Base-by-base conservation (phyloP, 2,329 filamentous ascomycete species). In the Chaetomium sp. region DNA sequence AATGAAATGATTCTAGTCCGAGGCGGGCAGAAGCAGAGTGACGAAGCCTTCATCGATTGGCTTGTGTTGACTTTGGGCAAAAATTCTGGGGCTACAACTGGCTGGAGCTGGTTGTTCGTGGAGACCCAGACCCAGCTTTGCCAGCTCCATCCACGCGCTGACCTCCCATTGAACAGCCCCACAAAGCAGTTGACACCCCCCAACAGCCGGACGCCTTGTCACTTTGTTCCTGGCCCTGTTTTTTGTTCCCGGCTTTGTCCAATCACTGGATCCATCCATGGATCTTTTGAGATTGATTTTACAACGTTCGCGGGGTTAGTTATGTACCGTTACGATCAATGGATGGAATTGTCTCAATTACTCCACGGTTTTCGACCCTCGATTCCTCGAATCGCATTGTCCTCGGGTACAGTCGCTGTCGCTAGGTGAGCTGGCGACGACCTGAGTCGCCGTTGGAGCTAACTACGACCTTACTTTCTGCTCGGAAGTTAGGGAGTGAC, bases 41-140 rank as follows among this genome's bases (percentile, higher is more conserved):
- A 71, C 68, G 71, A 72, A 72, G 72, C 65, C 67, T 70, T 67
- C 68, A 61, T 67, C 68, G 67, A 72, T 72, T 74, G 70, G 70
- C 65, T 57, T 68, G 69, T 72, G 72, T 73, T 74, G 72, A 74
- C 72, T 72, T 70, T 71, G 68, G 68, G 70, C 56, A 63, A 72
- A 71, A 74, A 71, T 67, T 67, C 63, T 49, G 25, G 57, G 54
- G 64, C 58, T 63, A 53, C 51, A 55, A 73, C 69, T 73, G 72
- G 71, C 60, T 65, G 65, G 60, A 70, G 69, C 67, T 65, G 25
- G 64, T 29, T 19, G 31, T 62, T 45, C 63, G 65, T 68, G 69
- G 67, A 65, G 68, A 3, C 69, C 67, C n/a, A n/a, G n/a, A n/a
- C n/a, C 57, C 64, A 66, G 67, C 23, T 25, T 25, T 71, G 59